Percentiles rank a stretch among this genome's conserved stretches.
These are phyloP conservation scores for Coix lacrymajobi DNA, from an alignment of 176 grass and related monocot species.

Conservation along the genomic window DNA sequence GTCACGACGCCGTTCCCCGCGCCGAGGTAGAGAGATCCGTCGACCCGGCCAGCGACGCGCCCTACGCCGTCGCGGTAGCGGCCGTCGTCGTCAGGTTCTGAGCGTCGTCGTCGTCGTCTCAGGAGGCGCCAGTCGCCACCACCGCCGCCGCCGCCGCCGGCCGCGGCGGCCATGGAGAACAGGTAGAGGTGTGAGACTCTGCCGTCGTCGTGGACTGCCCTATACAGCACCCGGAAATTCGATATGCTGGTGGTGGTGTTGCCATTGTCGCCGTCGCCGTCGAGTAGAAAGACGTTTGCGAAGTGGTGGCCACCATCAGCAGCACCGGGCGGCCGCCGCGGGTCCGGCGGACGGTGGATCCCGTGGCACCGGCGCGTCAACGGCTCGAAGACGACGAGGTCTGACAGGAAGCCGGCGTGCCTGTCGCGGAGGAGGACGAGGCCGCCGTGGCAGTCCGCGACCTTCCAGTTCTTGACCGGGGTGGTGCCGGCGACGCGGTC, in stretches of 20 bases:
- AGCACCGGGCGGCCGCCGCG: no score
- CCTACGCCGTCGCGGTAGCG: neutral
- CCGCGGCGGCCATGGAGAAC: neutral
- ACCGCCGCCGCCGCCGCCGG: neutral
- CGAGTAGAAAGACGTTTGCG: neutral
- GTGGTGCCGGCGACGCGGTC: no score
- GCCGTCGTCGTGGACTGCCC: neutral
- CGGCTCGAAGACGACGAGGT: no score
- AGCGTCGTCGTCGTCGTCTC: neutral
- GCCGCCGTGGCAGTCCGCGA: no score
- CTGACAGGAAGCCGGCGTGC: no score
- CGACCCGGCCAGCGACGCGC: neutral
- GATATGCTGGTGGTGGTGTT: neutral
- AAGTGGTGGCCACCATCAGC: neutral
- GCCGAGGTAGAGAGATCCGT: neutral
- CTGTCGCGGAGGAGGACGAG: no score
- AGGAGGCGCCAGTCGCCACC: neutral
- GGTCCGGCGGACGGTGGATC: no score
- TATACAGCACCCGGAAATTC: neutral
- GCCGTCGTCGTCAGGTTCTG: no score
- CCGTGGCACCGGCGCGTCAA: no score
- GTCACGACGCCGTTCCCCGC: accelerated
- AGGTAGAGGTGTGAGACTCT: no score
- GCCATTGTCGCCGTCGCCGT: no score
- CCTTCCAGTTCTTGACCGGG: no score